phyloP scores from a whole-genome alignment of 192 early-diverging fungal genomes.

The Mortierella antarctica region DNA sequence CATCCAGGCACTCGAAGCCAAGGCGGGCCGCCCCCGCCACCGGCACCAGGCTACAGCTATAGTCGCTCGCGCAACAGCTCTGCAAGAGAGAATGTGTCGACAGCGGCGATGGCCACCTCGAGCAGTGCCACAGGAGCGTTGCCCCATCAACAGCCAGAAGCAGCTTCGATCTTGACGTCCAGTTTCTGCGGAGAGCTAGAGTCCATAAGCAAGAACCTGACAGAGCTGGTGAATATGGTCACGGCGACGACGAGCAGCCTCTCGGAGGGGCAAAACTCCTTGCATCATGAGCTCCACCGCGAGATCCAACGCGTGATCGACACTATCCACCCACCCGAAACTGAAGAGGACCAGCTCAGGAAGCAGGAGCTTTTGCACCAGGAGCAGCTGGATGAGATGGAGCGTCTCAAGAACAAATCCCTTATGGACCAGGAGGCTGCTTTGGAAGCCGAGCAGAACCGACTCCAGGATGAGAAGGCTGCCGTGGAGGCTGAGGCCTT shows the following conservation, averaged over 20 bases:
- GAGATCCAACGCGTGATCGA: slow-evolving; percentile 17
- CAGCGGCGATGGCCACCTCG: too few species aligned
- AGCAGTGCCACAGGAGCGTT: too few species aligned
- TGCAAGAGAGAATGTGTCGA: too few species aligned
- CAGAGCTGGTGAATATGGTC: neutral
- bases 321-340: neutral
- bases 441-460: neutral
- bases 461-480: neutral
- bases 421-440: slow-evolving; percentile 1
- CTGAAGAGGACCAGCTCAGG: neutral
- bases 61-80: too few species aligned
- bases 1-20: too few species aligned
- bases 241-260: neutral
- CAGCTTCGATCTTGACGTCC: neutral
- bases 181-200: slow-evolving; percentile 8
- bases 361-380: neutral
- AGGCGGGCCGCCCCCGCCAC: too few species aligned
- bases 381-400: neutral
- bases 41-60: too few species aligned
- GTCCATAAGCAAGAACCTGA: slow-evolving; percentile 6
- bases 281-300: neutral
- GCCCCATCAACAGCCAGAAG: too few species aligned
- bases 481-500: neutral
- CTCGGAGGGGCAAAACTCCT: slow-evolving; percentile 2
- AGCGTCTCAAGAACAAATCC: neutral